Evolutionary conservation across 2,329 filamentous ascomycete genomes (phyloP).

Genomic region (Phyllosticta ampelicida): DNA sequence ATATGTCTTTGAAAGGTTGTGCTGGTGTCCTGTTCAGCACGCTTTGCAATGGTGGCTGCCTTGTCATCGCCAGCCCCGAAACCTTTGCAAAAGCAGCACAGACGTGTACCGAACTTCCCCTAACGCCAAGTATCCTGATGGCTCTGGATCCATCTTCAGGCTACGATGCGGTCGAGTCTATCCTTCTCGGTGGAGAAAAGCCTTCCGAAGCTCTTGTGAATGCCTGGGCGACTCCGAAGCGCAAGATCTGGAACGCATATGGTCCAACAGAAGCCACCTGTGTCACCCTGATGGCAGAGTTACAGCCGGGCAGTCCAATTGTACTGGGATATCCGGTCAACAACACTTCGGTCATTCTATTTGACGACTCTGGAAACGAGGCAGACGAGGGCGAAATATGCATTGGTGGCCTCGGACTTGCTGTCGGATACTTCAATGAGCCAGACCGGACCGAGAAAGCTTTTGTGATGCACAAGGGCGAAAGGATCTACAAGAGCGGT

Average conservation of each 20-base stretch:
- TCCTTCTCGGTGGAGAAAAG: slow-evolving; percentile 3
- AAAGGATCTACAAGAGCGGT: slow-evolving; percentile 8
- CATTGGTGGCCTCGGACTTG: slow-evolving; percentile 46
- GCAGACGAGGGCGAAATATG: slow-evolving; percentile 40
- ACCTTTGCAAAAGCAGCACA: not conserved
- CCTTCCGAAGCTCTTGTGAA: not conserved
- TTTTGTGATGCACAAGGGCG: slow-evolving; percentile 21
- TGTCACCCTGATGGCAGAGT: slow-evolving; percentile 5
- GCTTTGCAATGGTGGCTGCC: slow-evolving; percentile 25
- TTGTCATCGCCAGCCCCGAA: not conserved
- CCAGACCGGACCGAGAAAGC: slow-evolving; percentile 14
- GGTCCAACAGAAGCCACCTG: slow-evolving; percentile 9
- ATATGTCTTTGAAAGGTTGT: slow-evolving; percentile 13
- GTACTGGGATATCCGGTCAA: slow-evolving; percentile 1
- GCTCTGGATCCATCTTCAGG: slow-evolving; percentile 1
- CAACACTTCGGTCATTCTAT: slow-evolving; percentile 23
- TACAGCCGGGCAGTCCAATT: slow-evolving; percentile 4
- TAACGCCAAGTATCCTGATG: slow-evolving; percentile 2
- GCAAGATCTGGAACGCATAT: slow-evolving; percentile 8
- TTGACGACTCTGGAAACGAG: slow-evolving; percentile 29
- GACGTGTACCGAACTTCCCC: not conserved
- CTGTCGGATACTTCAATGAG: slow-evolving; percentile 23
- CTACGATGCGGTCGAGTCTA: not conserved
- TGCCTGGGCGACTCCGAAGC: not conserved
- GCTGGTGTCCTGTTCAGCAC: slow-evolving; percentile 47